These are phyloP conservation scores for Aspergillus asperescens DNA, from an alignment of 495 filamentous ascomycete genomes.

Conservation along the genomic window DNA sequence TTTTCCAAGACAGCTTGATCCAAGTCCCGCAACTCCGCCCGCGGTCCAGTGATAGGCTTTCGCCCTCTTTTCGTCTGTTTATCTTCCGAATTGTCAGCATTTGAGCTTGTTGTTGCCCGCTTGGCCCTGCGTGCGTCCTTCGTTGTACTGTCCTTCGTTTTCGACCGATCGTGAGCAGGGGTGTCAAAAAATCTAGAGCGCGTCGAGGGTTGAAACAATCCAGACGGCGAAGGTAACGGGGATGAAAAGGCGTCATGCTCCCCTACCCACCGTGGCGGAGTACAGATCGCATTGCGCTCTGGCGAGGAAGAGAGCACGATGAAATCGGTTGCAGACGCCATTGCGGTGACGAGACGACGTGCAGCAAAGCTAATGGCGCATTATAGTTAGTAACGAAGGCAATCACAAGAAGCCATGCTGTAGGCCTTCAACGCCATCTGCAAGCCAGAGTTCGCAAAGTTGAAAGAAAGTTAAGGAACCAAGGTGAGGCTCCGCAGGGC, in stretches of 20 bases:
- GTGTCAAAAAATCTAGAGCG: slow-evolving; percentile 30
- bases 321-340: slow-evolving; percentile 29
- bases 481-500: not conserved
- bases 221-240: slow-evolving; percentile 32
- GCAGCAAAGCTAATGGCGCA: not conserved
- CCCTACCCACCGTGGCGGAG: slow-evolving; percentile 15
- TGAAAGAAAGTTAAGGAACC: not conserved
- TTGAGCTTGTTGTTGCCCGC: slow-evolving; percentile 12
- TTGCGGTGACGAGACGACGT: slow-evolving; percentile 19
- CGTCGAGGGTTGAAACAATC: slow-evolving; percentile 24
- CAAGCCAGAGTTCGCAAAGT: not conserved
- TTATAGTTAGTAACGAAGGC: not conserved
- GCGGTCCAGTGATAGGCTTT: slow-evolving; percentile 15
- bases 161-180: slow-evolving; percentile 1
- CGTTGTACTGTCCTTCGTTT: slow-evolving; percentile 9
- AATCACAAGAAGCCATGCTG: not conserved
- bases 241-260: slow-evolving; percentile 26
- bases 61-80: slow-evolving; percentile 19
- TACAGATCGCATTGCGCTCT: slow-evolving; percentile 17
- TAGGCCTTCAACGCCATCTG: not conserved
- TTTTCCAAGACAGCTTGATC: slow-evolving; percentile 1
- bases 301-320: slow-evolving; percentile 43
- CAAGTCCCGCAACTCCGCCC: not conserved
- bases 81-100: not conserved
- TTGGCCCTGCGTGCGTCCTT: slow-evolving; percentile 8